Evolutionary conservation across 106 monocot species (phyloP), one percentile per base, ranked within the genome.

Genomic region (Gastrodia elata): DNA sequence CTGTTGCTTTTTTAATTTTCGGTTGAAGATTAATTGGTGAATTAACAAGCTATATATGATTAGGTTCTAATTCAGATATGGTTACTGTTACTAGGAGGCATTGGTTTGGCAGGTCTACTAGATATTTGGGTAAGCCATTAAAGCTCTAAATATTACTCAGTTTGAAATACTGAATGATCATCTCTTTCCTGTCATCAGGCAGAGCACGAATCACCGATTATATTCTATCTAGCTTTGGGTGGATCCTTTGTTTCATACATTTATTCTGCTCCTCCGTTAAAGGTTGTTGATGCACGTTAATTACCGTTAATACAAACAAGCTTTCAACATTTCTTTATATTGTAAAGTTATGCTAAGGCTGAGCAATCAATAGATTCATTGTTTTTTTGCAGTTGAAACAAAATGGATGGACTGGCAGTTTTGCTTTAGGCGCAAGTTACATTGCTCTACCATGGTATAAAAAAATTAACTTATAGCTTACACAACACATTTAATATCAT

Each of bases 181-280:
- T 22, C 52, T 52, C n/a, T 57, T 72, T 26, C 78, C 81, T 76
- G 64, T 79, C 86, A 74, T 74, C 80, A 97, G 97, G 97, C 88
- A 72, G 97, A 88, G 42, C 97, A 97, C 48, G 74, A 81, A 18
- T 80, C 65, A 57, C 97, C 97, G 77, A 80, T 74, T 49, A 75
- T 97, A 42, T 93, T 97, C 80, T 97, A 93, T 81, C 84, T 97
- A 61, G 92, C 97, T 83, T 14, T 92, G 52, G 97, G 97, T 24
- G 97, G 97, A 77, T 92, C 97, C 18, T 81, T 97, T 39, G 55
- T 97, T 58, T 93, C 97, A 49, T 97, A 97, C 74, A 93, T 97
- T 74, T 97, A 97, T 86, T 97, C 97, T 68, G 97, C 97, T 61
- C 97, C 97, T 57, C 97, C 97, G 2, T 72, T 97, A 24, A 97